Evolutionary conservation across 176 grass and related monocot species (phyloP), one percentile per base, ranked within the genome.

Genomic region (Tillandsia fasciculata): DNA sequence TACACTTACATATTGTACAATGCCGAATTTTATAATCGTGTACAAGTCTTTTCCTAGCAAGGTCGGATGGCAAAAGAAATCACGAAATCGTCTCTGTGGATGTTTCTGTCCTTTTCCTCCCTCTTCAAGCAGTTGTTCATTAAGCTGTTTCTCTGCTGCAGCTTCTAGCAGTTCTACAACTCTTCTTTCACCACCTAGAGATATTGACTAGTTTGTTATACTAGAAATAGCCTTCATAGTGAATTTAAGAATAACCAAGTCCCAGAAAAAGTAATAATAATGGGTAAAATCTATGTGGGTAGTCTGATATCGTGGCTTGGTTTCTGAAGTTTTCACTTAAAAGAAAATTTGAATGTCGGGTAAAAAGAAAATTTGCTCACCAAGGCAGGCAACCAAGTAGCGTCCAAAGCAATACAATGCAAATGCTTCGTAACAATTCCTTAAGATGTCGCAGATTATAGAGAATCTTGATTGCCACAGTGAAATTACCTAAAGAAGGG

Each of bases 361-460:
- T 42, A 7, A 64, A 0, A 67, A 17, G n/a, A 28, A 73, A 22
- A 1, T 63, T 72, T 10, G 48, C 66, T 87, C 83, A 92, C 93
- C 93, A 10, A 92, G 76, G 74, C 93, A 96, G 69, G 88, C 89
- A 11, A 92, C 83, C 78, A 96, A 72, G 87, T 92, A 92, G 66
- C 86, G 64, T 52, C 83, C 89, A 59, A 96, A 96, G 65, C 88
- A 68, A 81, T 96, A 96, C 26, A 92, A 47, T 17, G 93, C 88
- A 84, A 91, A 96, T 72, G 93, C 93, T 77, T 96, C 93, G 7
- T 92, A 96, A 50, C 93, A 96, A 64, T 89, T 96, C 58, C 89
- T 53, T 54, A 92, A 82, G 70, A 96, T 96, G 79, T 96, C 93
- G 85, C 89, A 96, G 66, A 87, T 70, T 75, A 90, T 71, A 65